These are phyloP conservation scores for Fusarium sp. DNA, from an alignment of 2,329 filamentous ascomycete genomes.

Conservation along the genomic window DNA sequence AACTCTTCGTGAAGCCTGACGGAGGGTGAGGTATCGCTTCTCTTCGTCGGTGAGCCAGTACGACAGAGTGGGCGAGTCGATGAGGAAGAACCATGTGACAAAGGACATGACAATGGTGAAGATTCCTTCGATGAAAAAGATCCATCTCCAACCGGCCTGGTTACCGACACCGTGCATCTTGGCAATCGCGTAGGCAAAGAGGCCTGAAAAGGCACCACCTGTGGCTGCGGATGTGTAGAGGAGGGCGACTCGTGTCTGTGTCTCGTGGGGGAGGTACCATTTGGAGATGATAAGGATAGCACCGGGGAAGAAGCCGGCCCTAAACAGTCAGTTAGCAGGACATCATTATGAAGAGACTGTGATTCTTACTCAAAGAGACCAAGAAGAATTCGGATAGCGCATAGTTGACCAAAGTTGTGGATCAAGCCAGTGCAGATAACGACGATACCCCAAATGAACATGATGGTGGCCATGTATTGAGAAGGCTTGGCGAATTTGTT, in stretches of 20 bases:
- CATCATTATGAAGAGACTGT: no score
- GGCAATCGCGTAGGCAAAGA: conserved; percentile 41
- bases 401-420: conserved; percentile 29
- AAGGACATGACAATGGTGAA: conserved; percentile 53
- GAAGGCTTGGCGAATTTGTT: conserved; percentile 33
- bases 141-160: conserved; percentile 42
- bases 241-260: conserved; percentile 46
- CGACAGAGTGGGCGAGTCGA: conserved; percentile 32
- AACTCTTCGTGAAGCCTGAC: conserved; percentile 27
- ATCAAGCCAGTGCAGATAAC: conserved; percentile 26
- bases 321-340: not conserved
- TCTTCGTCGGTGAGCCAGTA: conserved; percentile 40
- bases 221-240: conserved; percentile 46
- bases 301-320: conserved; percentile 49
- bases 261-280: conserved; percentile 50
- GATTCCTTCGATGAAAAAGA: conserved; percentile 45
- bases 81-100: conserved; percentile 62
- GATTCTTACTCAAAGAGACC: conserved; percentile 25
- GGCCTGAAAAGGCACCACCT: conserved; percentile 42
- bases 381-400: conserved; percentile 24
- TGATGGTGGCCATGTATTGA: conserved; percentile 32
- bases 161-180: conserved; percentile 36
- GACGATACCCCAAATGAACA: conserved; percentile 34
- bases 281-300: conserved; percentile 47
- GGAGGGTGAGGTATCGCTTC: conserved; percentile 32